phyloP scores from a whole-genome alignment of 2,329 filamentous ascomycete genomes.

The Xylariaceae sp. region DNA sequence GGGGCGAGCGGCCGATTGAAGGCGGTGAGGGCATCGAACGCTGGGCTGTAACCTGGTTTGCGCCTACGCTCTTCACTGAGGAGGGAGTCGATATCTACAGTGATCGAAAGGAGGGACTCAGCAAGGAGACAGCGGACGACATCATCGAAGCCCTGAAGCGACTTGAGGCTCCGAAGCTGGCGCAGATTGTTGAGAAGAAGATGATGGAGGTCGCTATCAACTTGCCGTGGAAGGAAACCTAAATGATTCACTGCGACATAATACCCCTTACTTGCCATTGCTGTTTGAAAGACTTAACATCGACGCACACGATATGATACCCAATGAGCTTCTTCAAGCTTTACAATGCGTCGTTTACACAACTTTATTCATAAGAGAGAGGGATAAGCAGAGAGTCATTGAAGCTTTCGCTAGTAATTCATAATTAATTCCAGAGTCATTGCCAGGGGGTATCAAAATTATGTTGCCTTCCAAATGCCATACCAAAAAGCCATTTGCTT shows the following conservation, averaged over 20 bases:
- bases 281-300: background rate
- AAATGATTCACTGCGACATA: conserved; percentile 10
- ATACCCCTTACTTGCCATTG: conserved; percentile 2
- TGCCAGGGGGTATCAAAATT: conserved; percentile 26
- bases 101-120: conserved; percentile 55
- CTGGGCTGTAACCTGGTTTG: conserved; percentile 83
- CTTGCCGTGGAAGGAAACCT: conserved; percentile 44
- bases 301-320: conserved; percentile 12
- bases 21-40: conserved; percentile 39
- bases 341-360: background rate
- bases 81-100: conserved; percentile 77
- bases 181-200: conserved; percentile 42
- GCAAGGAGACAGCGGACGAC: conserved; percentile 48
- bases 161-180: conserved; percentile 52
- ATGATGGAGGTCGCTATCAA: conserved; percentile 49
- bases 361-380: background rate
- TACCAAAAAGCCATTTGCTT: conserved; percentile 15
- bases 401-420: background rate
- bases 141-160: conserved; percentile 52
- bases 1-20: conserved; percentile 49
- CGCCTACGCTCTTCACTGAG: conserved; percentile 75
- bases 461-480: conserved; percentile 22
- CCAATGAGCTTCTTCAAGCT: conserved; percentile 4
- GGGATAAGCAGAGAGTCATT: background rate
- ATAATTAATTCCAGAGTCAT: conserved; percentile 10